Evolutionary conservation across 176 grass and related monocot genomes (phyloP).

Genomic region (Sorghum bicolor): DNA sequence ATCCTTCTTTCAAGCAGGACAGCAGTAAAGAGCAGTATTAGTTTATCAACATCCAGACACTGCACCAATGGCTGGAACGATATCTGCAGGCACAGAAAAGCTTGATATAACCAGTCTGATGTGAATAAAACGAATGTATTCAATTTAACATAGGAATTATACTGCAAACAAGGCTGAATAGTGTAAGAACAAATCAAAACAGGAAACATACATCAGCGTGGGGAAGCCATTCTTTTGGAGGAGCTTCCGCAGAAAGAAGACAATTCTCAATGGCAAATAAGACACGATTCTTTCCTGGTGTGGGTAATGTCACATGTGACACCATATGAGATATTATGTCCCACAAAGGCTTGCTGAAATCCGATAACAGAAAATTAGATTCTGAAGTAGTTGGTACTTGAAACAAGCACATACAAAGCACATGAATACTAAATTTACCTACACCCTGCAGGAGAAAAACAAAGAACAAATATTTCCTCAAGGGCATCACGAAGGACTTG

Average conservation of each 20-base stretch:
- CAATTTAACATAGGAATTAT: conserved; percentile 5
- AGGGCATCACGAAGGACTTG: conserved; percentile 83
- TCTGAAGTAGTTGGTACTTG: neutral
- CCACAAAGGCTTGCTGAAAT: conserved; percentile 91
- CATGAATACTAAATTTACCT: conserved; percentile 57
- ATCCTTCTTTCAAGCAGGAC: conserved; percentile 99
- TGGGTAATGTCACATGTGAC: conserved; percentile 94
- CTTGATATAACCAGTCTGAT: conserved; percentile 25
- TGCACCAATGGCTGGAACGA: conserved; percentile 97
- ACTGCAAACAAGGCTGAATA: conserved; percentile 23
- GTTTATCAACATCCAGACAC: conserved; percentile 94
- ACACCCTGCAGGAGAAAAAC: conserved; percentile 85
- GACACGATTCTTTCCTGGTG: conserved; percentile 88
- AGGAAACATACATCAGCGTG: conserved; percentile 74
- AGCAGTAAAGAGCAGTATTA: conserved; percentile 96
- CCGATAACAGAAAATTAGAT: conserved; percentile 19
- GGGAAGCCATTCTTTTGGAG: conserved; percentile 90
- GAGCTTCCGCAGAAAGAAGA: conserved; percentile 80
- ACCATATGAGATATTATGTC: conserved; percentile 88
- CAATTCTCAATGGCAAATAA: conserved; percentile 94
- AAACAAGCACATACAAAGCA: conserved; percentile 4
- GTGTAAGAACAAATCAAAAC: conserved; percentile 7
- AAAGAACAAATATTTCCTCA: conserved; percentile 94
- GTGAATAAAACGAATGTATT: conserved; percentile 20
- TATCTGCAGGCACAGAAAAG: conserved; percentile 64